Percentiles rank a stretch among this genome's conserved stretches.
These are phyloP conservation scores for Allium sativum DNA, from an alignment of 106 monocot species.

Conservation along the genomic window DNA sequence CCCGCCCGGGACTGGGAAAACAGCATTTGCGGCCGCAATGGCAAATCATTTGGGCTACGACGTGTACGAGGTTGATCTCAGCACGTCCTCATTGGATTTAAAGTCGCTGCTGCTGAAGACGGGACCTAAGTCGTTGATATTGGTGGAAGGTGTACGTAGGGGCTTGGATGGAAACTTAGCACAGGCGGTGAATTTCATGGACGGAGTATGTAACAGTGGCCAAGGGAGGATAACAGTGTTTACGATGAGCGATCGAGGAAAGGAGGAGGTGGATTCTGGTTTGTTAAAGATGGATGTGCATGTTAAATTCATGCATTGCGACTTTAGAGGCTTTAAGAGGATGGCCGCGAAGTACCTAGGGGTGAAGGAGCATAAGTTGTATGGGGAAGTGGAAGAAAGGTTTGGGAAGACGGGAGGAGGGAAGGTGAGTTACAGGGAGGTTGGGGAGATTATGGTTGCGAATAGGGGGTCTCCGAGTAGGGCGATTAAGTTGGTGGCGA, in stretches of 20 bases:
- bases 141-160: conserved; percentile 44
- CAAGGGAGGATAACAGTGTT: conserved; percentile 52
- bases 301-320: conserved; percentile 39
- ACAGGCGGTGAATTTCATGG: conserved; percentile 36
- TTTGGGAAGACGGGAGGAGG: conserved; percentile 37
- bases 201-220: conserved; percentile 47
- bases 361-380: conserved; percentile 51
- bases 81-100: conserved; percentile 18
- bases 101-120: conserved; percentile 27
- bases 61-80: conserved; percentile 42
- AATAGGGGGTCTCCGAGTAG: conserved; percentile 39
- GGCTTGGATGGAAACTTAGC: conserved; percentile 25
- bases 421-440: conserved; percentile 31
- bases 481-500: conserved; percentile 38
- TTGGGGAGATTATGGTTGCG: conserved; percentile 62
- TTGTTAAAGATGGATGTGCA: conserved; percentile 24
- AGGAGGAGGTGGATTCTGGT: conserved; percentile 12
- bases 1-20: conserved; percentile 49
- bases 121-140: conserved; percentile 31
- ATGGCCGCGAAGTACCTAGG: conserved; percentile 47
- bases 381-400: conserved; percentile 37
- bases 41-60: conserved; percentile 46
- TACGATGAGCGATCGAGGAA: conserved; percentile 18
- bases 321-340: conserved; percentile 45
- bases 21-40: conserved; percentile 49